These are phyloP conservation scores for Emydomyces testavorans DNA, from an alignment of 2,329 filamentous ascomycete species.

Conservation along the genomic window DNA sequence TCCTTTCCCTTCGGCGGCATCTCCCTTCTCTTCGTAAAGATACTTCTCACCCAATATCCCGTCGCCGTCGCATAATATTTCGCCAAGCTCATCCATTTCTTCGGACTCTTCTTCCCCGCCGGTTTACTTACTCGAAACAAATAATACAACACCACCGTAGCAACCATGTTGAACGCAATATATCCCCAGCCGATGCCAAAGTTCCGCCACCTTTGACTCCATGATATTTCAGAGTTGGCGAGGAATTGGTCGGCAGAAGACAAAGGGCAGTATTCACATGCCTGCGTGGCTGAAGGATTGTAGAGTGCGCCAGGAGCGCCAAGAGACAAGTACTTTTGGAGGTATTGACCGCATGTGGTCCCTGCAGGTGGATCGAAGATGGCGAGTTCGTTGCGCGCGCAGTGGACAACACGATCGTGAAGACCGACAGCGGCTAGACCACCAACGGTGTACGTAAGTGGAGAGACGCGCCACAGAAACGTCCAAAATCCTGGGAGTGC, in stretches of 20 bases:
- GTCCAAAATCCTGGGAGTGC: slow-evolving; percentile 65
- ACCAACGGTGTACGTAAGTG: slow-evolving; percentile 69
- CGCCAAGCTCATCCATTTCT: slow-evolving; percentile 11
- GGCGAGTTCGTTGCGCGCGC: slow-evolving; percentile 58
- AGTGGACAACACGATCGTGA: slow-evolving; percentile 54
- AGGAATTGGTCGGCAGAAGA: slow-evolving; percentile 34
- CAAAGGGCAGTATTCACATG: slow-evolving; percentile 42
- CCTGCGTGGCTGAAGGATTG: slow-evolving; percentile 38
- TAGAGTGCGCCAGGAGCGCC: slow-evolving; percentile 44
- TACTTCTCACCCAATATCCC: slow-evolving; percentile 12
- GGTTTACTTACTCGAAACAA: slow-evolving; percentile 25
- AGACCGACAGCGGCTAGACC: slow-evolving; percentile 61
- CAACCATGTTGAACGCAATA: slow-evolving; percentile 48
- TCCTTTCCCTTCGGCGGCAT: slow-evolving; percentile 14
- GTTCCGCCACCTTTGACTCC: slow-evolving; percentile 54
- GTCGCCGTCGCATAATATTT: slow-evolving; percentile 13
- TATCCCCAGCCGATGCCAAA: slow-evolving; percentile 54
- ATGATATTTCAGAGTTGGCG: slow-evolving; percentile 40
- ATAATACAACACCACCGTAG: slow-evolving; percentile 47
- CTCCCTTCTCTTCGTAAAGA: slow-evolving; percentile 14
- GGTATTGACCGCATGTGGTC: slow-evolving; percentile 51
- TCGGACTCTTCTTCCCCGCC: slow-evolving; percentile 10
- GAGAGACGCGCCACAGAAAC: slow-evolving; percentile 72
- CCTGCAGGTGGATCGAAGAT: slow-evolving; percentile 50
- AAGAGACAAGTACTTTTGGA: slow-evolving; percentile 40